Conservation (phyloP, 2,329 filamentous ascomycete genomes). For the Chaetomiaceae sp. region DNA sequence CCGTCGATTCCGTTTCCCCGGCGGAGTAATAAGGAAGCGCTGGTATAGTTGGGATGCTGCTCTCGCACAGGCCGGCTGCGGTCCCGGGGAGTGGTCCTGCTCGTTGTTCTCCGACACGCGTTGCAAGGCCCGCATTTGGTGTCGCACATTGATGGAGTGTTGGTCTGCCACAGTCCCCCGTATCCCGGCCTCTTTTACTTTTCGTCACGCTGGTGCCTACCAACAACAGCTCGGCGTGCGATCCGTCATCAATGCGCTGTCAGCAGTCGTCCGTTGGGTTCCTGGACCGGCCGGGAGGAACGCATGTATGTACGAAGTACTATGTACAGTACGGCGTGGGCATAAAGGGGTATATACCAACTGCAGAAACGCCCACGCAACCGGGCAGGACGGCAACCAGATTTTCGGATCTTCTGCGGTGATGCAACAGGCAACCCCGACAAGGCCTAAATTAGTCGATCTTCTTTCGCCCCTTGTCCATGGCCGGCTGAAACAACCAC, state of each 20-base stretch:
- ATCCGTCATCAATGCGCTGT: constrained; percentile 3
- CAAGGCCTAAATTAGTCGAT: constrained; percentile 26
- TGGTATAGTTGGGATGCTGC: constrained; percentile 15
- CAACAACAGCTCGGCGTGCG: constrained; percentile 1
- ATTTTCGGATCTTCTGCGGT: constrained; percentile 13
- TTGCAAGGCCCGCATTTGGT: constrained; percentile 27
- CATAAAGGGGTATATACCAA: constrained; percentile 1
- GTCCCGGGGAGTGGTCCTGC: constrained; percentile 7
- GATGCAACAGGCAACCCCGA: constrained; percentile 20
- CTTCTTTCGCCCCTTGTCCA: constrained; percentile 22
- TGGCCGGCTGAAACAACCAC: constrained; percentile 29
- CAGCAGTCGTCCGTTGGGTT: neutral
- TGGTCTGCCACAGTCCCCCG: constrained; percentile 12
- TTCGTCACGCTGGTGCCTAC: neutral
- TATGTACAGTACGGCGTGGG: too few species aligned
- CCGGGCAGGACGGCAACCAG: neutral
- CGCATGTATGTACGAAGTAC: too few species aligned
- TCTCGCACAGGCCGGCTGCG: constrained; percentile 7
- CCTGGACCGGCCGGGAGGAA: constrained; percentile 5
- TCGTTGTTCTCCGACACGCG: constrained; percentile 17
- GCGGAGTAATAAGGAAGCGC: constrained; percentile 1
- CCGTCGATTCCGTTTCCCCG: constrained; percentile 2
- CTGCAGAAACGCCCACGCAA: neutral
- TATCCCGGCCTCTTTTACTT: too few species aligned
- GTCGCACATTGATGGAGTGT: constrained; percentile 28